phyloP scores from a whole-genome alignment of 768 basidiomycete genomes.

The Lactifluus hygrophoroides region DNA sequence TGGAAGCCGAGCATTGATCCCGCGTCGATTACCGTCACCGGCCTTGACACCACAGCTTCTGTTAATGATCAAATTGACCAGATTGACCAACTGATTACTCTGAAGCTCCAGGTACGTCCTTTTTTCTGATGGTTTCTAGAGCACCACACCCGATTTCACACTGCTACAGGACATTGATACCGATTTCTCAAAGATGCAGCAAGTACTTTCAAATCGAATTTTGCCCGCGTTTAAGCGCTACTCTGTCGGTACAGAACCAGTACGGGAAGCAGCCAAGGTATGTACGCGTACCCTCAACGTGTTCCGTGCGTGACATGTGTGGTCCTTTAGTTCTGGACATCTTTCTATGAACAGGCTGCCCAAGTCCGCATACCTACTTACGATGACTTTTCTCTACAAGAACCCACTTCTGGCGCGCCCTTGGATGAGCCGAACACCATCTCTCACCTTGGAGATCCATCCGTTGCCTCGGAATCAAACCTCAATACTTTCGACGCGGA shows the following conservation, averaged over 20 bases:
- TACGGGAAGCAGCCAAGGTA: slow-evolving; percentile 86
- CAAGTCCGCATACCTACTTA: slow-evolving; percentile 73
- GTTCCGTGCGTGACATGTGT: background rate
- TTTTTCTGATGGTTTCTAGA: background rate
- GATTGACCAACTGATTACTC: slow-evolving; percentile 90
- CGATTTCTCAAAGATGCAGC: slow-evolving; percentile 86
- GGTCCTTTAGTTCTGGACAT: slow-evolving; percentile 76
- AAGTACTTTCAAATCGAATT: slow-evolving; percentile 68
- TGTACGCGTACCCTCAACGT: background rate
- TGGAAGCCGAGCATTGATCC: slow-evolving; percentile 64
- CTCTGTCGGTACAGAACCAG: slow-evolving; percentile 78
- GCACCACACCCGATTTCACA: background rate
- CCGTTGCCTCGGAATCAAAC: slow-evolving; percentile 16
- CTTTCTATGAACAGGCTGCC: slow-evolving; percentile 92
- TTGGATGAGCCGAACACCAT: background rate
- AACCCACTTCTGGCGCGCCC: slow-evolving; percentile 19
- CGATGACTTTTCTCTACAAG: slow-evolving; percentile 42
- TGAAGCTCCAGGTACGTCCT: slow-evolving; percentile 74
- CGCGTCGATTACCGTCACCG: slow-evolving; percentile 55
- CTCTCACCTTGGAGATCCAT: slow-evolving; percentile 9
- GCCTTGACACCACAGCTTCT: slow-evolving; percentile 60
- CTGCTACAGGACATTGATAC: slow-evolving; percentile 73
- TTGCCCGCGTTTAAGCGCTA: slow-evolving; percentile 88
- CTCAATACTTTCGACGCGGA: slow-evolving; percentile 31
- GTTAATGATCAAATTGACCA: slow-evolving; percentile 83